Base-by-base conservation (phyloP, 164 flowering plant species). In the Annona squamosa region DNA sequence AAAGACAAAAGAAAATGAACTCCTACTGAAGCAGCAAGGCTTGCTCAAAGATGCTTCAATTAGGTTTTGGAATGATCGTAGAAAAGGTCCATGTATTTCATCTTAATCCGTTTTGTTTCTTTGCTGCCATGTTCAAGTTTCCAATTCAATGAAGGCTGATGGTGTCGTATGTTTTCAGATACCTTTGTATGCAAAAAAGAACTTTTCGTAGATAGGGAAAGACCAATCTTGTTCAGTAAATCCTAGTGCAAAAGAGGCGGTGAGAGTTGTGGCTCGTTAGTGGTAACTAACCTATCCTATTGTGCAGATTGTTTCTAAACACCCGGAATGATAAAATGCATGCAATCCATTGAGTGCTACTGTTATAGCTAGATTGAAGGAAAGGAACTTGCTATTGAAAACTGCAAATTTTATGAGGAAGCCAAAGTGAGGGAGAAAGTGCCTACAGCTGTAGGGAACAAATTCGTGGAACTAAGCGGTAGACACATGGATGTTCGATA, bases 1-100 rank as follows among this genome's bases (percentile, higher is more conserved):
- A 44, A 46, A 67, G 65, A 65, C 17, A 77, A 68, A 52, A n/a
- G 12, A 56, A 63, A 62, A 62, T 68, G 48, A n/a, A 6, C 5
- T 68, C 26, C 4, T n/a, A 6, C 12, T 65, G n/a, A 5, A 42
- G 68, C 45, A 66, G 68, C 13, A 66, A 41, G 26, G 59, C 59
- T 52, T 52, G 59, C 59, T 7, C 9, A 52, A 52, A 16, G 59
- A 4, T 52, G 9, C 7, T 52, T 52, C 3, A 52, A 10, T 52
- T 52, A 52, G 59, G 9, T 0, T 12, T 52, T 52, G 9, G 59
- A 52, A 52, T 52, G 3, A 52, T 52, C 13, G 59, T 52, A 52
- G 12, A 52, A 52, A 52, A 52, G 59, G 17, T 52, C 59, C 13
- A 7, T 52, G 16, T 52, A 52, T 52, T 52, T 52, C 59, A 6